Evolutionary conservation across 805 yeast genomes (phyloP), one percentile per base, ranked within the genome.

Genomic region (Yarrowia sp.): DNA sequence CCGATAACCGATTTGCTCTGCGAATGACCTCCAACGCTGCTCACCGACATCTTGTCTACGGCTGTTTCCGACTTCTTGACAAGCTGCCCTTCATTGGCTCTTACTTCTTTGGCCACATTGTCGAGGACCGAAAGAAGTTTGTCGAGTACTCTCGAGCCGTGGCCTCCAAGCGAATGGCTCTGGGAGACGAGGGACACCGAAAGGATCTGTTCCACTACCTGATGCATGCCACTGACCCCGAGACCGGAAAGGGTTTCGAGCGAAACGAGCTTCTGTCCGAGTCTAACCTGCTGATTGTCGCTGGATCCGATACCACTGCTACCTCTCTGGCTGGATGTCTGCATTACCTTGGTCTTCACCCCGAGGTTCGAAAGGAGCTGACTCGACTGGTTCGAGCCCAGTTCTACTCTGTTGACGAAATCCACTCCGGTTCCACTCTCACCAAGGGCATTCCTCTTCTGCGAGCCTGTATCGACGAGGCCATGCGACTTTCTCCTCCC

Each of bases 261-360:
- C 67, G 64, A 67, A 70, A 70, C 65, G 72, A 70, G 67, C 66
- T 70, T 15, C 69, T 70, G 70, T 70, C 72, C 22, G 72, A 70
- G 45, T 69, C 71, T 16, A 70, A 70, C 56, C 66, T 70, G 8
- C 69, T 70, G 32, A 70, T 70, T 58, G 72, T 70, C 8, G 72
- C 72, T 41, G 72, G 72, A 26, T 70, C 72, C n/a, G 72, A 70
- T 45, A 70, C 72, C 38, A 52, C 72, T 8, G 70, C 72, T 8
- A 70, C 72, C 10, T 69, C 72, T 19, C 46, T 70, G 16, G 72
- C 69, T 16, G 70, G 70, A 10, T 48, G 65, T 52, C 50, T 69
- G 32, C 59, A 70, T 12, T 70, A 61, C 67, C 67, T 70, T 1
- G 72, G 71, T 43, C 67, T 63, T 63, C 56, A 48, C 22, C 56